Base-by-base conservation (phyloP, 306 rosid genomes). In the Quillaja saponaria region DNA sequence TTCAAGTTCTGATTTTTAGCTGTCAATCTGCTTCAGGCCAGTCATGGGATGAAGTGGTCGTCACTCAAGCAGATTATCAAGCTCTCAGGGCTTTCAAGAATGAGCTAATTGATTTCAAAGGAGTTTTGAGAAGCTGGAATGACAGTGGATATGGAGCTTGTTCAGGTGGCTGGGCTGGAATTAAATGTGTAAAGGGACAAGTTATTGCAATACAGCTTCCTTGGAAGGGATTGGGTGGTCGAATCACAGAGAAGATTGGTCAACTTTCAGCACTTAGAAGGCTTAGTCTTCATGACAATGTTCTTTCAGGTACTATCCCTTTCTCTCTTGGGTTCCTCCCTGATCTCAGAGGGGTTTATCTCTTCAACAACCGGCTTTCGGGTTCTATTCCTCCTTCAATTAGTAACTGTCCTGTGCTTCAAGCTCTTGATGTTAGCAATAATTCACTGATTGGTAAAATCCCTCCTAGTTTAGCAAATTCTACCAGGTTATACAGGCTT, bases 201-300 rank as follows among this genome's bases (percentile, higher is more conserved):
- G 99, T 92, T 31, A 80, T 92, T 51, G 95, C 86, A 6, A 83
- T 92, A 54, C 99, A 92, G 71, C 89, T 92, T 74, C 99, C 99
- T 28, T 92, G 96, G 96, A 89, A 66, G 71, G 87, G 87, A 13
- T 80, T 92, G 3, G 89, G 91, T 1, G 99, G 99, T 0, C n/a
- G 69, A 42, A 89, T 92, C 71, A 86, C 96, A 0, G 86, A 89
- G 71, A 81, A 80, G 64, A 86, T 92, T 44, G 94, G 95, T 8
- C 84, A 80, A 39, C 95, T 92, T 64, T 94, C 67, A 69, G 68
- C 82, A 14, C 90, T 92, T 39, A 69, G 95, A 64, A 89, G 83
- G 80, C 72, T 92, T 3, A 89, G 87, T 69, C 85, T 92, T 25
- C 99, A 92, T 41, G 91, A 89, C 63, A 92, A 92, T 55, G 56